Percentiles rank a stretch among this genome's conserved stretches.
These are phyloP conservation scores for Pseudogymnoascus sp. DNA, from an alignment of 2,329 filamentous ascomycete genomes.

Conservation along the genomic window DNA sequence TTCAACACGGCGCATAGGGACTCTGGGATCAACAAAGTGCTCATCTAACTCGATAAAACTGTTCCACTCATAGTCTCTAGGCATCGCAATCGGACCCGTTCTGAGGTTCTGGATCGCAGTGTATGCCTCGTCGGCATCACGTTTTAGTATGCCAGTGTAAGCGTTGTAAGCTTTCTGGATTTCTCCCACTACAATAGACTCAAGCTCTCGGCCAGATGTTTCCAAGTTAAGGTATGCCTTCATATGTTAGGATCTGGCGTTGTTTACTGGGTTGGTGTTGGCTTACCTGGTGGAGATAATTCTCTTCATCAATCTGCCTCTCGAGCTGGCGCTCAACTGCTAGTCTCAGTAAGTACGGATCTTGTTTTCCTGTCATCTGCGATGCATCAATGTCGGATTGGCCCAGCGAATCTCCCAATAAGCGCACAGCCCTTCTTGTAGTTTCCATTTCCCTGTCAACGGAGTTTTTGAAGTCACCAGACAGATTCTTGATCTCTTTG, in stretches of 20 bases:
- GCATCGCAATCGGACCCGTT: slow-evolving; percentile 80
- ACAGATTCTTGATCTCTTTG: slow-evolving; percentile 92
- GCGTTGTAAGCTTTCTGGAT: slow-evolving; percentile 98
- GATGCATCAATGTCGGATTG: slow-evolving; percentile 71
- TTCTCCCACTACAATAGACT: slow-evolving; percentile 92
- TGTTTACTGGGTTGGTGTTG: neutral
- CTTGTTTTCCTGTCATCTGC: slow-evolving; percentile 71
- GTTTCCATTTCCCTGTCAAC: slow-evolving; percentile 90
- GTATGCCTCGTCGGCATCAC: slow-evolving; percentile 77
- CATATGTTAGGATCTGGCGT: slow-evolving; percentile 12
- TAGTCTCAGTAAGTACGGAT: slow-evolving; percentile 81
- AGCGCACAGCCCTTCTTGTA: slow-evolving; percentile 69
- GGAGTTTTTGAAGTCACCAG: slow-evolving; percentile 92
- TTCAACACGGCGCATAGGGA: slow-evolving; percentile 68
- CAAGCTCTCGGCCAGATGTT: slow-evolving; percentile 85
- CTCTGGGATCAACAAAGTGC: slow-evolving; percentile 76
- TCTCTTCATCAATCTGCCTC: slow-evolving; percentile 90
- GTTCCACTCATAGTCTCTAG: slow-evolving; percentile 86
- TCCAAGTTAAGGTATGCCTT: slow-evolving; percentile 93
- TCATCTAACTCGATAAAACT: slow-evolving; percentile 71
- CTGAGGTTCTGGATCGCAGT: slow-evolving; percentile 72
- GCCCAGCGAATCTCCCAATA: slow-evolving; percentile 73
- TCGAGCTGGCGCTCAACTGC: slow-evolving; percentile 85
- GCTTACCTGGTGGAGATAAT: slow-evolving; percentile 70
- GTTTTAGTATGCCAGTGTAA: slow-evolving; percentile 81